Evolutionary conservation across 106 monocot species (phyloP), one percentile per base, ranked within the genome.

Genomic region (Dendrobium officinale): DNA sequence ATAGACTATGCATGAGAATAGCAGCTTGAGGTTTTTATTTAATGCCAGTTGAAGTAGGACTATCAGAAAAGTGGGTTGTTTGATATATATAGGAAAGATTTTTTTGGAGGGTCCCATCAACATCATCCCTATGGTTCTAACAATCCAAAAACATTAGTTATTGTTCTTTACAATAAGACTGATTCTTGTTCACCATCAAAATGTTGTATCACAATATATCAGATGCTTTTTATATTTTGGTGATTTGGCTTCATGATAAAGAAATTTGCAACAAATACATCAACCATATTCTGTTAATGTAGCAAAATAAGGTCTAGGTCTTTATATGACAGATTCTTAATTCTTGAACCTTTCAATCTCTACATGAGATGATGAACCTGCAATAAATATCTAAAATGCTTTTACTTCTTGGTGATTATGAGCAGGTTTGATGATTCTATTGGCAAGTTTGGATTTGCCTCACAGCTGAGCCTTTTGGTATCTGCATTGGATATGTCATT

Each of bases 381-480:
- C 43, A 61, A 22, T 73, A 41, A 37, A 48, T 73, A 41, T 73
- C 16, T 20, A 72, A 49, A 43, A 44, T 26, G 9, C 49, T 76
- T 76, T 76, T 51, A 18, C 76, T 75, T 47, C 10, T 47, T 45
- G 42, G 45, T 74, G 1, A 45, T 79, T 81, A 68, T 81, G 78
- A 79, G 41, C 51, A 98, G 98, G 91, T 78, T 83, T 77, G 89
- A 91, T 84, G 98, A 87, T 78, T 91, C 95, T 29, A 44, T 77
- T 42, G 79, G 81, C 6, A 88, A 84, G 61, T 81, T 89, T 84
- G 98, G 98, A 79, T 98, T 98, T 90, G 83, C 92, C 67, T 93
- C 92, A 47, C 98, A 95, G 80, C 68, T 98, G 31, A 74, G 29
- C 3, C 86, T 89, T 84, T 80, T 98, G 29, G 79, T 95, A 49